Evolutionary conservation across 2,329 filamentous ascomycete species (phyloP), one percentile per base, ranked within the genome.

Genomic region (Lecanosticta acicola): DNA sequence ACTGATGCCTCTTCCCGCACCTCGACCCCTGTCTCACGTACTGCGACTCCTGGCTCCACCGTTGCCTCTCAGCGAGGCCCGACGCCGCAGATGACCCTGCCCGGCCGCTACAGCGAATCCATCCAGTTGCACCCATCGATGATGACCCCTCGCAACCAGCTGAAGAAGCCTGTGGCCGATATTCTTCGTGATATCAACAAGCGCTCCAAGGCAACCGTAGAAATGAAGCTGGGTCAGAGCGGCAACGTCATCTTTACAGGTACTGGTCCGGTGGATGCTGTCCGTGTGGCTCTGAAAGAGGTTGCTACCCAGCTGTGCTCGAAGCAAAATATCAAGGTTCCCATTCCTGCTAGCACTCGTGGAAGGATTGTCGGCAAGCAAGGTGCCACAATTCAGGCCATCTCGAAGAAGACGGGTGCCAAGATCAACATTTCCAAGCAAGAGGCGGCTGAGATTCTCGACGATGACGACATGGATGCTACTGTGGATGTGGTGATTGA

Each of bases 301-400:
- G 79, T 96, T 53, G 84, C 93, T 37, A 82, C 84, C 61, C 86
- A 94, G 64, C 84, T 98, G 59, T 90, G 90, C 61, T 80, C 82
- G 38, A 94, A 86, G 78, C 78, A 82, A 74, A 76, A 77, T 42
- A 76, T 87, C 62, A 84, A 81, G 54, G 80, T 97, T 39, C 76
- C 86, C 2, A 84, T 98, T 54, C 93, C 91, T 42, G 79, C 84
- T 39, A 91, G 88, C 32, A 81, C 88, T 17, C 83, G 89, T 51
- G 81, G 90, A 43, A 85, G 91, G 68, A 90, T 98, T 68, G 97
- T 98, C 65, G 94, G 93, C 58, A 89, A 87, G 63, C 83, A 85
- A 63, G 94, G 94, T 48, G 80, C 87, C 19, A 91, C 85, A 51
- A 94, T 98, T 66, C 91, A 94, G 71, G 79, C 84, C 38, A 82